Conservation (phyloP, 768 basidiomycete species). For the Myochromella boudieri region DNA sequence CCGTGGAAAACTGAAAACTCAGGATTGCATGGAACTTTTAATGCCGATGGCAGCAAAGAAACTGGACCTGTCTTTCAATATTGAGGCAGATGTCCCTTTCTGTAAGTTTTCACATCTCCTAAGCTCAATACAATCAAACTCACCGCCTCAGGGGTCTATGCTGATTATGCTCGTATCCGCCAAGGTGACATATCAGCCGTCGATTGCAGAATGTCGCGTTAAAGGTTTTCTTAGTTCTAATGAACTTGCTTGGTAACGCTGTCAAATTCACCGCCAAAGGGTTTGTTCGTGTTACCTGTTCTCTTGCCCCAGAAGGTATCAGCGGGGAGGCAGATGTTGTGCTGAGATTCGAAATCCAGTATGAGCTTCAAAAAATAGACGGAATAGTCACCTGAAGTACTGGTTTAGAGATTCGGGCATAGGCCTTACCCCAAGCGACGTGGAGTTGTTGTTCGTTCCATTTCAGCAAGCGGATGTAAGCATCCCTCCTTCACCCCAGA, state of each 20-base stretch:
- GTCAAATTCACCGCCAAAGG: constrained; percentile 72
- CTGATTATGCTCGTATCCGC: constrained; percentile 72
- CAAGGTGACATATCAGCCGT: constrained; percentile 50
- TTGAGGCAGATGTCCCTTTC: constrained; percentile 62
- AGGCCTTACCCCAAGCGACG: constrained; percentile 64
- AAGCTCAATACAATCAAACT: background rate
- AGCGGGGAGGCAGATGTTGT: too few relatives aligned
- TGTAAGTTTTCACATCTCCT: constrained; percentile 37
- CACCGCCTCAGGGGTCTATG: constrained; percentile 53
- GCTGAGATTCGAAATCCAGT: constrained; percentile 70
- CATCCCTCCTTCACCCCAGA: constrained; percentile 1
- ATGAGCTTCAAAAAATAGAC: too few relatives aligned
- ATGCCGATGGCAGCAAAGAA: constrained; percentile 76
- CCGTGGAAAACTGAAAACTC: constrained; percentile 7
- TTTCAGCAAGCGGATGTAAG: constrained; percentile 74
- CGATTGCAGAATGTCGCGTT: too few relatives aligned
- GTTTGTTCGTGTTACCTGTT: constrained; percentile 61
- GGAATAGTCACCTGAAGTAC: too few relatives aligned
- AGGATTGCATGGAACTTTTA: constrained; percentile 79
- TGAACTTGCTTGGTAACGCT: constrained; percentile 78
- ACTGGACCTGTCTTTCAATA: constrained; percentile 71
- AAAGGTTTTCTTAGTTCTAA: constrained; percentile 64
- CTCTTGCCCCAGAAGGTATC: constrained; percentile 46
- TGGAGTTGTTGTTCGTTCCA: constrained; percentile 67
- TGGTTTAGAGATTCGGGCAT: constrained; percentile 70